Base-by-base conservation (phyloP, 805 yeast species). In the Maudiozyma barnettii region DNA sequence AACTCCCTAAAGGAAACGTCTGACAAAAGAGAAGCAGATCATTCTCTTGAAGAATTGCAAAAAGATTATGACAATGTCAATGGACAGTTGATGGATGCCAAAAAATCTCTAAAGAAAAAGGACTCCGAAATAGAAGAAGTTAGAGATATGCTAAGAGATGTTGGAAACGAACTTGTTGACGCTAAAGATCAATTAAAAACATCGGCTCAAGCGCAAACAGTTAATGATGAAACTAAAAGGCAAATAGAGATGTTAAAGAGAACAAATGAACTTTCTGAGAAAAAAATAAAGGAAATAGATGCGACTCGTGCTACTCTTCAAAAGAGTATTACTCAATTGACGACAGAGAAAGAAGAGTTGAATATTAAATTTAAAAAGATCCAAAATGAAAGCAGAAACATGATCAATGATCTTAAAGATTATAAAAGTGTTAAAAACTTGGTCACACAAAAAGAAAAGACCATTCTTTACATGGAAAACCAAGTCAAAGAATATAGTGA, bases 121-220 rank as follows among this genome's bases (percentile, higher is more conserved):
- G 49, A 58, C 12, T 84, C 78, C 46, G 95, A 89, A 57, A 67
- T 88, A 16, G 88, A 79, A 42, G 74, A 71, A 45, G 70, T 84
- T 45, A 77, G 81, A 56, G 96, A 88, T 49, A 85, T 83, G 86
- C 62, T 90, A 46, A 75, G 75, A 52, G 79, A 77, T 48, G 73
- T 89, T 23, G 96, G 96, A 1, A 77, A 84, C 56, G 95, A 87
- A 44, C 69, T 89, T 7, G 95, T 89, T 1, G 74, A 76, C 5
- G 78, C 88, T 0, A 78, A 76, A 52, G 87, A 83, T 41, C 67
- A 77, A 46, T 45, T 81, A 19, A 81, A 82, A 54, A 61, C 53
- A 21, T 21, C 49, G 16, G 14, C 38, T 5, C 5, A n/a, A 5
- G 35, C 13, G 7, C 16, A 21, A 14, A 35, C 12, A 13, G n/a